Evolutionary conservation across 495 filamentous ascomycete species (phyloP), one percentile per base, ranked within the genome.

Genomic region (Penicilliopsis zonata): DNA sequence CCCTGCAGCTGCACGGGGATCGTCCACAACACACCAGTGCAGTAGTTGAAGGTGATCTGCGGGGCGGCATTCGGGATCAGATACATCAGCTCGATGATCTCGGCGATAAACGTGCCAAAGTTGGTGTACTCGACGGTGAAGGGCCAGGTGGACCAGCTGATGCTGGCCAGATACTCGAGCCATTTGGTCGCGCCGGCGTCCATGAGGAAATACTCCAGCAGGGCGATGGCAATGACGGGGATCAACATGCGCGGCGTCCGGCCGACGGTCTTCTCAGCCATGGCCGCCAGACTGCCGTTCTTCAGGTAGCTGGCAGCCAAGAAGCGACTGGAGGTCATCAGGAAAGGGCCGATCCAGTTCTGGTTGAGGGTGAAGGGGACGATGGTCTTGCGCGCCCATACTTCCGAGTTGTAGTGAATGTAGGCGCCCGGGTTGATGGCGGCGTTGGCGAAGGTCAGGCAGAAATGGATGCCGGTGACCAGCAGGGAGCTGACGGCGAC

Each of bases 61-160:
- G 59, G 59, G 13, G 56, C 57, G 2, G 57, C 59, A 26, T 61
- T 63, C 12, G 59, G 59, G 22, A 63, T 49, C n/a, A 63, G 41
- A 34, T 54, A 63, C 19, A 52, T 39, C 8, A 63, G 37, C 38
- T 61, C 53, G 9, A 63, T 32, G 5, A 59, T 32, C 27, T 56
- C 57, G 12, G 35, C 42, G 20, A 63, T 40, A 40, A 43, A 63
- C 24, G 42, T 40, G 9, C 53, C 53, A 24, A 53, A 47, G 16
- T 52, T 55, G 4, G 34, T 27, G 35, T 42, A 52, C 18, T 38
- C 35, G 0, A 40, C 36, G n/a, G 50, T 42, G 35, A 48, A 58
- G 7, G 59, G 59, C 59, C 59, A 63, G 14, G 47, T 50, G 4
- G 59, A 63, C 59, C 59, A 63, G 1, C 51, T 52, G 19, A 63